Evolutionary conservation across 2,329 filamentous ascomycete species (phyloP).

Genomic region (Penicillium freii): DNA sequence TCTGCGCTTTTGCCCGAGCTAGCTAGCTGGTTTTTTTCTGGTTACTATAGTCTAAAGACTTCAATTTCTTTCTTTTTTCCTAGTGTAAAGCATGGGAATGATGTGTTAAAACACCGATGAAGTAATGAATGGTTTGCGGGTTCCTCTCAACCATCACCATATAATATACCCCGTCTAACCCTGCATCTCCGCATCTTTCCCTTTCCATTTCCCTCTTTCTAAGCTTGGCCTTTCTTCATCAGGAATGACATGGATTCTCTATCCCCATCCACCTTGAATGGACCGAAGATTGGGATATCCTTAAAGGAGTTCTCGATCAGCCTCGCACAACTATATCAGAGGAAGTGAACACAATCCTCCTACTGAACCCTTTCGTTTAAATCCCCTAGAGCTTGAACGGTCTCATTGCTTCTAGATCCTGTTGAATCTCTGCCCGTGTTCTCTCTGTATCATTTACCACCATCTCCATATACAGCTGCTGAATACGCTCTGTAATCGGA

Average conservation of each 20-base stretch:
- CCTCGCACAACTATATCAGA: too few relatives aligned
- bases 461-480: neutral
- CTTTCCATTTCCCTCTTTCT: neutral
- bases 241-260: neutral
- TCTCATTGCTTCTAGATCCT: neutral
- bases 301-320: too few relatives aligned
- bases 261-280: too few relatives aligned
- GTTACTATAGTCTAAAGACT: conserved; percentile 8
- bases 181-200: neutral
- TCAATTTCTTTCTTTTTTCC: neutral
- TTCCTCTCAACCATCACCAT: neutral
- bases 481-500: neutral
- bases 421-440: neutral
- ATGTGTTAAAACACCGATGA: neutral
- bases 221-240: neutral
- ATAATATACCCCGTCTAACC: neutral
- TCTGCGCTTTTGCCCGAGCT: conserved; percentile 1
- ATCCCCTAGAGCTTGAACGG: neutral
- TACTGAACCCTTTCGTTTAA: neutral
- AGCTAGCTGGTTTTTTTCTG: conserved; percentile 10
- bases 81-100: neutral
- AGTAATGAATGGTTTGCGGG: neutral
- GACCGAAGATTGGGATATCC: too few relatives aligned
- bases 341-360: too few relatives aligned
- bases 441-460: neutral